Percentiles rank a stretch among this genome's conserved stretches.
Evolutionary conservation across 192 early-diverging fungal species (phyloP).

Genomic region (Rhizophagus sp.): DNA sequence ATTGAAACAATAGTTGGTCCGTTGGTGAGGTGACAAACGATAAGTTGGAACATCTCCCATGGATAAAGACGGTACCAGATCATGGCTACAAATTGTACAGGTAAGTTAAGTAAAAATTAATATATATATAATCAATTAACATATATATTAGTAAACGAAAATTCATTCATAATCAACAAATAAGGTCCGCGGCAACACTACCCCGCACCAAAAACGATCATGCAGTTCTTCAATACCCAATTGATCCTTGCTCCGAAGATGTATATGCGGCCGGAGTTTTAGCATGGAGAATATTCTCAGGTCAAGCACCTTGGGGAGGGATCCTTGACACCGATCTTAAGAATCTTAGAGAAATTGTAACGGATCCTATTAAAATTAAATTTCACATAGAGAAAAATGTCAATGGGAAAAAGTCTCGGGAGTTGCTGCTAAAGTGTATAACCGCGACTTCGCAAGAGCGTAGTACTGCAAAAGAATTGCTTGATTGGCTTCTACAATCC

Average conservation of each 20-base stretch:
- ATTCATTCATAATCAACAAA: not conserved
- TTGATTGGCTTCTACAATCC: conserved; percentile 14
- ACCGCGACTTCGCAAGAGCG: conserved; percentile 46
- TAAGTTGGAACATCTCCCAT: conserved; percentile 47
- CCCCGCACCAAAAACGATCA: conserved; percentile 54
- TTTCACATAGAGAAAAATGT: conserved; percentile 51
- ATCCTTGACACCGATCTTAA: conserved; percentile 61
- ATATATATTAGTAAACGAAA: too few species aligned
- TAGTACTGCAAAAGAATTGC: conserved; percentile 43
- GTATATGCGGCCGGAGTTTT: conserved; percentile 59
- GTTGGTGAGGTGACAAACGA: conserved; percentile 38
- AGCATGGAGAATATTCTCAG: conserved; percentile 62
- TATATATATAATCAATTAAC: not conserved
- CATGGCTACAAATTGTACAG: conserved; percentile 61
- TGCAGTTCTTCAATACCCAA: conserved; percentile 38
- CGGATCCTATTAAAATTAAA: conserved; percentile 49
- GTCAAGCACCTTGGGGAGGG: conserved; percentile 61
- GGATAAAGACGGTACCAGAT: conserved; percentile 55
- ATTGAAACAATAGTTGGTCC: conserved; percentile 29
- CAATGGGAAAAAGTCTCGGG: conserved; percentile 41
- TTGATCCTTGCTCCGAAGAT: conserved; percentile 56
- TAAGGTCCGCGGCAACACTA: conserved; percentile 57
- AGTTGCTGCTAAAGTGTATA: conserved; percentile 48
- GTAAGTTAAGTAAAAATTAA: conserved; percentile 35
- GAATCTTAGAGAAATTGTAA: conserved; percentile 49